phyloP scores from a whole-genome alignment of 139 green algal species.

The Chlamydomonas eustigma region DNA sequence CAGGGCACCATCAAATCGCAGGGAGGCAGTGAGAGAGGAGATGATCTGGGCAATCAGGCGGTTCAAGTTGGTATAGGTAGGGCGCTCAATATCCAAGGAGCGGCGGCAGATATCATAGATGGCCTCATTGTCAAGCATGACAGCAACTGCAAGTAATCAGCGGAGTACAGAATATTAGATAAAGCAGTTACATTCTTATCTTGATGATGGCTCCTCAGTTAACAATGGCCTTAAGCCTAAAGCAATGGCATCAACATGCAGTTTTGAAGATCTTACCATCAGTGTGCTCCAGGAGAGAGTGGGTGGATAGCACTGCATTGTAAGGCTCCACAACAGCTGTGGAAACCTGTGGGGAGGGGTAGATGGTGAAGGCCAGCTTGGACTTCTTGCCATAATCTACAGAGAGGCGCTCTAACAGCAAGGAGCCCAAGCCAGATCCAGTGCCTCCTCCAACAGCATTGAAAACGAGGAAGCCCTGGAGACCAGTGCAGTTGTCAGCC shows the following conservation, averaged over 20 bases:
- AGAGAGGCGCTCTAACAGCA: constrained; percentile 94
- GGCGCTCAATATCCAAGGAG: constrained; percentile 92
- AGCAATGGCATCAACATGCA: no score
- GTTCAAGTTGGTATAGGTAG: constrained; percentile 63
- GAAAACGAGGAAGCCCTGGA: constrained; percentile 98
- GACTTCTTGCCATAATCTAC: constrained; percentile 99
- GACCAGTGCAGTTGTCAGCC: constrained; percentile 94
- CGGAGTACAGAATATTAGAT: no score
- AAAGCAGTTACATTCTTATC: no score
- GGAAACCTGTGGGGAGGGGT: constrained; percentile 88
- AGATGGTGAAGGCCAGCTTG: no score
- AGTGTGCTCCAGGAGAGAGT: constrained; percentile 97
- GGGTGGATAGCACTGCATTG: constrained; percentile 95
- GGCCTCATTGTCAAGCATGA: no score
- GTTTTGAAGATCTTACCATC: constrained; percentile 90
- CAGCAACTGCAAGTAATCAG: no score
- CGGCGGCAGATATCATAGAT: no score
- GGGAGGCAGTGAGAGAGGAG: no score
- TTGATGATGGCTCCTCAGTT: constrained; percentile 98
- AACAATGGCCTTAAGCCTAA: no score
- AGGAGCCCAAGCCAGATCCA: constrained; percentile 91
- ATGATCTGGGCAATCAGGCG: no score
- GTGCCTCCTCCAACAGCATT: no score
- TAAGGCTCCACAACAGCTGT: constrained; percentile 95
- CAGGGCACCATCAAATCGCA: no score